Conservation (phyloP, 106 monocot species). For the Chionographis japonica region DNA sequence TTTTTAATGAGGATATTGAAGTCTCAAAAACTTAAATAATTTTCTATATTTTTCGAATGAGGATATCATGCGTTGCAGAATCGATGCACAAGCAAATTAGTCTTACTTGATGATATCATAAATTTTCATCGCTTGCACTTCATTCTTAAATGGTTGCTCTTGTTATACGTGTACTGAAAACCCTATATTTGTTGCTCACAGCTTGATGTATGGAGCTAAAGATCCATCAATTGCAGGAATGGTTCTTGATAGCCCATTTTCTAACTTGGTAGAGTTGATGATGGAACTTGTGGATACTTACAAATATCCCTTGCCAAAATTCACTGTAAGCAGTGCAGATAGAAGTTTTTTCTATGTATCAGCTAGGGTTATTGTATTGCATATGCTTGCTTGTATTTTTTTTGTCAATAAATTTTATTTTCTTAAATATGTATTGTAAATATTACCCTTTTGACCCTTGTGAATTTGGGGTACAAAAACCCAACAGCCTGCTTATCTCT, state of each 20-base stretch:
- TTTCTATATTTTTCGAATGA: no score
- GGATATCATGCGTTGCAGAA: no score
- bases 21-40: no score
- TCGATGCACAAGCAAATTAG: no score
- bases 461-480: no score
- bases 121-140: not conserved
- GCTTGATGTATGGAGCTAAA: slow-evolving; percentile 97
- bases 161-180: not conserved
- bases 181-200: slow-evolving; percentile 25
- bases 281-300: slow-evolving; percentile 99
- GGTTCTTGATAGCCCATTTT: slow-evolving; percentile 99
- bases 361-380: not conserved
- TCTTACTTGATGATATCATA: not conserved
- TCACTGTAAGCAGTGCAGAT: slow-evolving; percentile 61
- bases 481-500: no score
- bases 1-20: no score
- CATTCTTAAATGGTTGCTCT: not conserved
- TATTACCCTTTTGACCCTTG: no score
- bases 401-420: no score
- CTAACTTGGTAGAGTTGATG: slow-evolving; percentile 97
- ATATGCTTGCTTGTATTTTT: no score
- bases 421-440: no score
- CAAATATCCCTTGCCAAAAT: slow-evolving; percentile 98
- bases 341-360: not conserved
- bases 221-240: slow-evolving; percentile 99